These are phyloP conservation scores for Pouteria glomerata DNA, from an alignment of 148 eudicot species.

Conservation along the genomic window DNA sequence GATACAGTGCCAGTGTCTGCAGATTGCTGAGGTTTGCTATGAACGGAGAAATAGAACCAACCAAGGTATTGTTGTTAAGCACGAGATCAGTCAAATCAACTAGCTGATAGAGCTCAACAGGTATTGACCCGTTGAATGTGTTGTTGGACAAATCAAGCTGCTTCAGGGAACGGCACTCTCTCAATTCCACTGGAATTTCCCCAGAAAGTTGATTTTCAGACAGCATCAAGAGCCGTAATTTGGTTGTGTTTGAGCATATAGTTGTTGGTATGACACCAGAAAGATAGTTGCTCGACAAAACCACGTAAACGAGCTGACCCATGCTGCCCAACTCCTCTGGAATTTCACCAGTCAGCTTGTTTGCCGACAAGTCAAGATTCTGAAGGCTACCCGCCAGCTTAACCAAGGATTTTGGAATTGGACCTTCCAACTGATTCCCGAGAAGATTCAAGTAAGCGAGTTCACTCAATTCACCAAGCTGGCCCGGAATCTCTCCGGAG, in stretches of 20 bases:
- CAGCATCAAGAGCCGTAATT: conserved; percentile 49
- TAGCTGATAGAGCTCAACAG: conserved; percentile 50
- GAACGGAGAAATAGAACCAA: conserved; percentile 52
- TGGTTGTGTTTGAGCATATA: conserved; percentile 64
- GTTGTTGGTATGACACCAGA: conserved; percentile 53
- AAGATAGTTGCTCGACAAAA: conserved; percentile 52
- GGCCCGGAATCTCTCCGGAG: conserved; percentile 56
- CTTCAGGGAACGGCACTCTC: conserved; percentile 44
- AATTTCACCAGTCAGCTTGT: conserved; percentile 63
- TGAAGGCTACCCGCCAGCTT: conserved; percentile 46
- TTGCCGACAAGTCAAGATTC: conserved; percentile 69
- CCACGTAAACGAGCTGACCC: conserved; percentile 55
- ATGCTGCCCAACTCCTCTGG: conserved; percentile 64
- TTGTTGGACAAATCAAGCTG: conserved; percentile 89
- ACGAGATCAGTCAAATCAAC: conserved; percentile 61
- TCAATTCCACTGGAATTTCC: conserved; percentile 54
- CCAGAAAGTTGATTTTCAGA: conserved; percentile 63
- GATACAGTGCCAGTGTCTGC: conserved; percentile 59
- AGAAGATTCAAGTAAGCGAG: conserved; percentile 67
- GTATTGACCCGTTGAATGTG: conserved; percentile 70
- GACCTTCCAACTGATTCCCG: conserved; percentile 71
- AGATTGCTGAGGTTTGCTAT: conserved; percentile 66
- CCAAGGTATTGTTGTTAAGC: conserved; percentile 73
- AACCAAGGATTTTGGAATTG: conserved; percentile 48
- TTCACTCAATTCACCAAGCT: conserved; percentile 56